Evolutionary conservation across 2,329 filamentous ascomycete genomes (phyloP), one percentile per base, ranked within the genome.

Genomic region (Colletotrichum cereale): DNA sequence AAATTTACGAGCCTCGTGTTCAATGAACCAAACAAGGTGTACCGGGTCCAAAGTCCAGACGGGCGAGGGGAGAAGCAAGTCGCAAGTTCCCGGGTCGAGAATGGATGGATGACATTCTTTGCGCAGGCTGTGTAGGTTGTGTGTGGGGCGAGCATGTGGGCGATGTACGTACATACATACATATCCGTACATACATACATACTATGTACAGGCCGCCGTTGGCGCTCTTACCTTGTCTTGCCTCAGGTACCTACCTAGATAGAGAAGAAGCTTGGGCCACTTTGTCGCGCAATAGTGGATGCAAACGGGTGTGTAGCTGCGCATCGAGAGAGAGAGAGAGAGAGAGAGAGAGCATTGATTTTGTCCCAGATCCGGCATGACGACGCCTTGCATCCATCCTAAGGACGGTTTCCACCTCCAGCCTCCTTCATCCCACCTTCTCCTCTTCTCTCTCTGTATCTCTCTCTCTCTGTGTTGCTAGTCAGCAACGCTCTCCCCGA

Each of bases 201-300:
- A n/a, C n/a, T n/a, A 31, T 14, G 34, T 66, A 24, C 31, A 53
- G 62, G 62, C 62, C 40, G 62, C 38, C 29, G 56, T 26, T 61
- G 63, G 62, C 38, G 48, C 62, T 66, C 14, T 42, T 5, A 16
- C 11, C 10, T 10, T 38, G 3, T 38, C 12, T 3, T 14, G 12
- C 12, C 36, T 12, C 14, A 38, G 10, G 36, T 38, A 14, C 36
- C 36, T 38, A 38, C 36, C 36, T 42, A 42, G 11, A 29, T n/a
- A 34, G 56, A 57, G 3, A 5, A 48, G 88, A 86, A 77, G 77
- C 77, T 50, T 78, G 74, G 75, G 74, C 75, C 74, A 76, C 57
- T 53, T 69, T 63, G 29, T 55, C n/a, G 4, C 21, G 34, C 48
- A 52, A 14, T 29, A 18, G 7, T 48, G 44, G 44, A 12, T 10